A percentile compares a stretch with the other conserved stretches of the same genome.
Evolutionary conservation across 148 eudicot species (phyloP).

Genomic region (Spergularia marina): DNA sequence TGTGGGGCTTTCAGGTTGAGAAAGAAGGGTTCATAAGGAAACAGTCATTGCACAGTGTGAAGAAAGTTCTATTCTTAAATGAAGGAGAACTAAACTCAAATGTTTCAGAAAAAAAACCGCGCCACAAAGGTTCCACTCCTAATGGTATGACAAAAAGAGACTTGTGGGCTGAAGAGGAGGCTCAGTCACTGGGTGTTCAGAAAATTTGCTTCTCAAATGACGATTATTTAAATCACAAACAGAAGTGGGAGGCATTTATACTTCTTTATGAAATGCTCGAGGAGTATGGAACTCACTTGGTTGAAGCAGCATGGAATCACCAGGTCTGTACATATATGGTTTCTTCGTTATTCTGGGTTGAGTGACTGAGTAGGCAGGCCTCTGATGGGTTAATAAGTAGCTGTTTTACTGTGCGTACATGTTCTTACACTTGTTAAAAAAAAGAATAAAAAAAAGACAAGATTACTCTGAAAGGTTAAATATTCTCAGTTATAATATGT

Average conservation of each 20-base stretch:
- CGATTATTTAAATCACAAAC: slow-evolving; percentile 33
- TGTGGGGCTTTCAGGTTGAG: slow-evolving; percentile 51
- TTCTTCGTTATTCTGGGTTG: neutral
- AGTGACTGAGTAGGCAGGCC: neutral
- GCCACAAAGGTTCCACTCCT: slow-evolving; percentile 36
- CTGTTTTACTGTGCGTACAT: neutral
- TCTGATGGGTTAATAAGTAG: neutral
- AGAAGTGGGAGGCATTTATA: slow-evolving; percentile 86
- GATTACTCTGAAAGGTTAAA: no score
- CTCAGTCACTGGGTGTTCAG: slow-evolving; percentile 80
- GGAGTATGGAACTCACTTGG: slow-evolving; percentile 99
- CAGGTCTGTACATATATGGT: slow-evolving; percentile 51
- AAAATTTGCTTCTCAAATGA: slow-evolving; percentile 40
- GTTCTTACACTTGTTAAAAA: no score
- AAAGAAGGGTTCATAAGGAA: slow-evolving; percentile 81
- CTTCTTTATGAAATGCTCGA: slow-evolving; percentile 98
- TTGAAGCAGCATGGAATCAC: slow-evolving; percentile 99
- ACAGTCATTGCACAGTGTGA: slow-evolving; percentile 73
- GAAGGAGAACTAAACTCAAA: slow-evolving; percentile 40
- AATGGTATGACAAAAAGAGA: slow-evolving; percentile 63
- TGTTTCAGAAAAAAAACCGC: slow-evolving; percentile 41
- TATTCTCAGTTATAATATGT: no score
- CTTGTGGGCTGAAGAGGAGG: slow-evolving; percentile 89
- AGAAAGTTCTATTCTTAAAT: slow-evolving; percentile 42
- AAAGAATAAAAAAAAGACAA: no score